These are phyloP conservation scores for Nitzschia sp. DNA, from an alignment of 108 stramenopile genomes.

Conservation along the genomic window DNA sequence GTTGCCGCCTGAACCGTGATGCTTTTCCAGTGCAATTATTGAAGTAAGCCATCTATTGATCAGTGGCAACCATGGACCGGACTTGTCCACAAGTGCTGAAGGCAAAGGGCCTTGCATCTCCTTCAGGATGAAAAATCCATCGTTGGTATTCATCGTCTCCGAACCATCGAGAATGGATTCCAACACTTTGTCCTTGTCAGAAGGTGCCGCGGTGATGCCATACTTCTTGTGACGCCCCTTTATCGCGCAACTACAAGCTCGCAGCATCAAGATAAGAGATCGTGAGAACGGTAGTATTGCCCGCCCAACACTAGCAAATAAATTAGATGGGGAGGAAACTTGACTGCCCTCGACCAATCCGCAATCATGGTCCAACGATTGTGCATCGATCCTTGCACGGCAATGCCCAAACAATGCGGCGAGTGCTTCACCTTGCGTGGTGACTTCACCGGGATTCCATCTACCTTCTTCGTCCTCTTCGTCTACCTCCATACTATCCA, in stretches of 20 bases:
- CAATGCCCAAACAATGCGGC: slow-evolving; percentile 46
- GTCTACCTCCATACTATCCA: slow-evolving; percentile 38
- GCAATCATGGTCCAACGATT: slow-evolving; percentile 14
- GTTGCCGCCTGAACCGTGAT: slow-evolving; percentile 75
- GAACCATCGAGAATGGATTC: slow-evolving; percentile 47
- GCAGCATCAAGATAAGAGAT: slow-evolving; percentile 70
- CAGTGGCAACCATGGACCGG: slow-evolving; percentile 42
- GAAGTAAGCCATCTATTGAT: slow-evolving; percentile 67
- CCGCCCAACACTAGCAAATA: slow-evolving; percentile 60
- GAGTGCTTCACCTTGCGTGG: slow-evolving; percentile 49
- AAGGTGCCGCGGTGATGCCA: neutral
- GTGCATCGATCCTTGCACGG: slow-evolving; percentile 16
- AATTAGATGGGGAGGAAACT: slow-evolving; percentile 23
- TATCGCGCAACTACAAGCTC: slow-evolving; percentile 58
- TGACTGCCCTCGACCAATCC: slow-evolving; percentile 4
- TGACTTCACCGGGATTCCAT: slow-evolving; percentile 28
- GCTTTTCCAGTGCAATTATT: slow-evolving; percentile 54
- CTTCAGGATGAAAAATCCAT: slow-evolving; percentile 72
- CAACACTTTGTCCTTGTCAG: slow-evolving; percentile 35
- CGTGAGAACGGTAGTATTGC: slow-evolving; percentile 81
- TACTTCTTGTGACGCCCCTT: slow-evolving; percentile 48
- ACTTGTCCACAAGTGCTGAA: slow-evolving; percentile 43
- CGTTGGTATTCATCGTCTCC: slow-evolving; percentile 64
- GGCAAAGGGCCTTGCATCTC: slow-evolving; percentile 75
- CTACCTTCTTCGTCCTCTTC: slow-evolving; percentile 48